Base-by-base conservation (phyloP, 176 grass and related monocot genomes). In the Rhynchospora breviuscula region DNA sequence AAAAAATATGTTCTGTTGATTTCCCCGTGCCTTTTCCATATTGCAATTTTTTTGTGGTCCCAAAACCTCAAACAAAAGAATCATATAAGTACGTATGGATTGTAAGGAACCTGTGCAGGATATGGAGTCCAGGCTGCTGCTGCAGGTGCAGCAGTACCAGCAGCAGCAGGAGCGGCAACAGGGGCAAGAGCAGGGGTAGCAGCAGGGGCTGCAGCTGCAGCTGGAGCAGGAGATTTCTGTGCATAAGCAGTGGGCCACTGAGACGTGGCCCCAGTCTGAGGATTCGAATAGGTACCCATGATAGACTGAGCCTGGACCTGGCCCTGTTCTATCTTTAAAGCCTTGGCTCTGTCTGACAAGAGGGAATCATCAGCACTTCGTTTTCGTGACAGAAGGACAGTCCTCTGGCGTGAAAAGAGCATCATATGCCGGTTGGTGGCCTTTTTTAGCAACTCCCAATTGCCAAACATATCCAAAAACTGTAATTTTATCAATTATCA, bases 391-490 rank as follows among this genome's bases (percentile, higher is more conserved):
- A 86, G 61, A 26, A 99, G 29, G 46, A 92, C 80, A 75, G 87
- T 88, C 76, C 86, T 88, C 51, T 93, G 94, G 29, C 83, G 88
- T 53, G 88, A 85, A 85, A 99, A 97, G 63, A 92, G 88, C 79
- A 84, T 51, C 60, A 85, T 66, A 83, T 99, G 96, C 48, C 92
- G 80, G 65, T 68, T 84, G 61, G 44, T 79, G 56, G 96, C 93
- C 85, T 91, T 99, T 89, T 93, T 99, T 33, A 99, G 93, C 31
- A 83, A 88, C 62, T 95, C 87, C 26, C 84, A 88, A 90, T 99
- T 93, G 69, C 96, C 96, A 91, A 99, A 99, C 43, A 89, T 25
- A 93, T 99, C 96, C 86, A 95, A 85, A 85, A 99, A 99, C 96
- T 99, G 78, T 4, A 90, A 51, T 29, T 18, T 84, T 68, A 66